Evolutionary conservation across 148 eudicot species (phyloP), one percentile per base, ranked within the genome.

Genomic region (Polygonum aviculare): DNA sequence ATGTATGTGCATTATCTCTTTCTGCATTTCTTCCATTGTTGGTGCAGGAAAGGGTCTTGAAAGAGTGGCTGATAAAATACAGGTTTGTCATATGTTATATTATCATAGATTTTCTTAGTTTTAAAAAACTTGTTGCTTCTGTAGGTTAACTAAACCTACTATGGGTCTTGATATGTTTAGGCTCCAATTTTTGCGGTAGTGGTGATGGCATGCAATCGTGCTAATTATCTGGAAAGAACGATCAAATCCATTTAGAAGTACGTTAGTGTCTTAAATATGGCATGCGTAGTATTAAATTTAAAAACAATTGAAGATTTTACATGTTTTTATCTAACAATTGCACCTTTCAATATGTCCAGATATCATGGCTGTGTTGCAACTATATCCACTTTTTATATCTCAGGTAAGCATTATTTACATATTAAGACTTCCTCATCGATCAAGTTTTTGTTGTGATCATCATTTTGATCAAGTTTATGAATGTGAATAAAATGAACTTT

Each of bases 161-260:
- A 73, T 75, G 35, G 74, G 54, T 86, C 79, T 74, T 82, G 69
- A 80, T 77, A 77, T 69, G 70, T 55, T 84, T 82, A 94, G 98
- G 96, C 78, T 74, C 88, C 97, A 35, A 90, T 95, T 83, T 96
- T 96, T 77, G 98, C 97, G 40, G 86, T 95, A 57, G 97, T 95
- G 70, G 85, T 95, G 49, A 95, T 95, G 98, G 97, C 98, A 60
- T 95, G 97, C 81, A 94, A 88, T 82, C 98, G 98, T 77, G 98
- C 97, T 82, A 94, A 94, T 87, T 94, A 94, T 78, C 86, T 95
- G 75, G 97, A 92, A 80, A 86, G 90, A 89, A 95, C 97, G 67
- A 84, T 95, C 49, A 82, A 92, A 72, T 92, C 98, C 31, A 89
- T 95, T 77, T 79, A 92, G 69, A 89, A 87, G 98, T 94, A 92